Percentiles rank a stretch among this genome's conserved stretches.
These are phyloP conservation scores for Fusarium graminum DNA, from an alignment of 2,329 filamentous ascomycete species.

Conservation along the genomic window DNA sequence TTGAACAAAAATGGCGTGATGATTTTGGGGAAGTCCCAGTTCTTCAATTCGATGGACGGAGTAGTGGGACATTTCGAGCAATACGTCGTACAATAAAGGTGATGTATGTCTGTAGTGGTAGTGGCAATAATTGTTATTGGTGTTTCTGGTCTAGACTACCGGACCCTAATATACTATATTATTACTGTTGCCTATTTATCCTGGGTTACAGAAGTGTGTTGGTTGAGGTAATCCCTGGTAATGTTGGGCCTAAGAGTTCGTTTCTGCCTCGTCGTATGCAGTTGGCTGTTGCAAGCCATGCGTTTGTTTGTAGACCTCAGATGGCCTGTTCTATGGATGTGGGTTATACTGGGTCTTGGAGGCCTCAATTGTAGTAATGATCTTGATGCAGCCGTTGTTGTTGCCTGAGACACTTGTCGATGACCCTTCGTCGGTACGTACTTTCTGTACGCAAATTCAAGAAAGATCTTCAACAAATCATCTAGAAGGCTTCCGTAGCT, in stretches of 20 bases:
- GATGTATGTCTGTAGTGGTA: neutral
- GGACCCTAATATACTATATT: neutral
- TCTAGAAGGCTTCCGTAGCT: no score
- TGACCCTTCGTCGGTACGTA: no score
- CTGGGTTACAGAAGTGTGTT: neutral
- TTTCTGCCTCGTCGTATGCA: neutral
- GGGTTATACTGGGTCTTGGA: no score
- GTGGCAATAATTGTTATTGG: neutral
- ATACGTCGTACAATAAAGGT: rapidly evolving
- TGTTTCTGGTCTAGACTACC: no score
- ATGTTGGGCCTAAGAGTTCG: neutral
- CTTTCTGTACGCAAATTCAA: no score
- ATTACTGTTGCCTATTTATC: neutral
- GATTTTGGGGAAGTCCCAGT: neutral
- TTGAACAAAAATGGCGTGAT: neutral
- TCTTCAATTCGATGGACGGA: neutral
- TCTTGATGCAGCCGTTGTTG: no score
- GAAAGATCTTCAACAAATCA: no score
- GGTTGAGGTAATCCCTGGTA: neutral
- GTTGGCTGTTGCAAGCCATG: neutral
- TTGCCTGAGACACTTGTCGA: no score
- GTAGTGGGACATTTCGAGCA: neutral
- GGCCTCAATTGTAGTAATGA: no score
- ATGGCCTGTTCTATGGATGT: neutral
- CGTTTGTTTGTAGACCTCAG: neutral